These are phyloP conservation scores for Phialemonium atrogriseum DNA, from an alignment of 2,329 filamentous ascomycete species.

Conservation along the genomic window DNA sequence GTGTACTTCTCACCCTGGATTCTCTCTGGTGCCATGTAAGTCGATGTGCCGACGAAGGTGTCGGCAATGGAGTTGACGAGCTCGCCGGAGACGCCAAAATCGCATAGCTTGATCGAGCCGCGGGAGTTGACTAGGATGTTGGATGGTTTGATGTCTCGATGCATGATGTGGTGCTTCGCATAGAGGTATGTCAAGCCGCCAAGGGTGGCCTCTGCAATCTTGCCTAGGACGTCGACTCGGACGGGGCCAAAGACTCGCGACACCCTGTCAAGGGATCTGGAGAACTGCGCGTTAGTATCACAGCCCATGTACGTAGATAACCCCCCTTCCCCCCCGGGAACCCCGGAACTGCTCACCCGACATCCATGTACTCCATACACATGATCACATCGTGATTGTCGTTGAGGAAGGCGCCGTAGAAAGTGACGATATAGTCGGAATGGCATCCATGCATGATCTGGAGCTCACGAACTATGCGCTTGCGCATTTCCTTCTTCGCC, in stretches of 20 bases:
- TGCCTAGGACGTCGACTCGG: slow-evolving; percentile 90
- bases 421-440: slow-evolving; percentile 93
- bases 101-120: slow-evolving; percentile 92
- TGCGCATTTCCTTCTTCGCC: slow-evolving; percentile 93
- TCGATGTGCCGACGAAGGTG: slow-evolving; percentile 96
- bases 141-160: slow-evolving; percentile 96
- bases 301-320: too few relatives aligned
- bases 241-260: slow-evolving; percentile 93
- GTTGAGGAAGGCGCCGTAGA: slow-evolving; percentile 95
- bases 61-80: slow-evolving; percentile 96
- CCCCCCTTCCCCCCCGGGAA: too few relatives aligned
- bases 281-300: slow-evolving; percentile 12
- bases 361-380: slow-evolving; percentile 99
- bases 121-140: slow-evolving; percentile 95
- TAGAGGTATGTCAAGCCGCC: slow-evolving; percentile 94
- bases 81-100: slow-evolving; percentile 98
- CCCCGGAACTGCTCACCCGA: slow-evolving; percentile 83
- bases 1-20: slow-evolving; percentile 97
- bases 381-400: slow-evolving; percentile 96
- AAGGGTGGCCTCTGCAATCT: slow-evolving; percentile 93
- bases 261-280: slow-evolving; percentile 82
- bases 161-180: slow-evolving; percentile 94
- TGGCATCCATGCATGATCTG: slow-evolving; percentile 99
- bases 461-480: slow-evolving; percentile 91
- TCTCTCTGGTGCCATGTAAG: slow-evolving; percentile 97